phyloP scores from a whole-genome alignment of 148 eudicot genomes.

The Fallopia convolvulus region DNA sequence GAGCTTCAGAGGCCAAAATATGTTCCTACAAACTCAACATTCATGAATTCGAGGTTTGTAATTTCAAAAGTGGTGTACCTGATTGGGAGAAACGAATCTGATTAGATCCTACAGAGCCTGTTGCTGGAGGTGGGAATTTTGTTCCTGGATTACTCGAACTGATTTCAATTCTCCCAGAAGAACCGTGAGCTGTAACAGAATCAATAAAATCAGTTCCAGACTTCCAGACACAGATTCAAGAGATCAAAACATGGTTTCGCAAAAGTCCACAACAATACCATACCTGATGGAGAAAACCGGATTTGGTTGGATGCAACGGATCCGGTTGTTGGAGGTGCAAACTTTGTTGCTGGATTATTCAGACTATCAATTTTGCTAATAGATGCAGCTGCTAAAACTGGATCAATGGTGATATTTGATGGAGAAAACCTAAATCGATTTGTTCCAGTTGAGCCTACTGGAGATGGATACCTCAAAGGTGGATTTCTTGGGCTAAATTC shows the following conservation, averaged over 20 bases:
- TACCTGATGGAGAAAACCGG: slow-evolving; percentile 3
- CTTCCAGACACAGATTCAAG: neutral
- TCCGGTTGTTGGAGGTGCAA: neutral
- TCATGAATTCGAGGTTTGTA: neutral
- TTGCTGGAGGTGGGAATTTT: neutral
- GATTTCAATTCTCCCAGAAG: neutral
- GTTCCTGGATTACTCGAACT: neutral
- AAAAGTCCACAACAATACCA: neutral
- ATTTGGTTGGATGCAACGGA: neutral
- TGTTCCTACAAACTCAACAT: neutral
- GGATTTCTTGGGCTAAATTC: neutral
- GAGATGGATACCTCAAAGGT: neutral
- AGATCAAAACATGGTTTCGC: neutral
- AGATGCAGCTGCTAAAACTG: neutral
- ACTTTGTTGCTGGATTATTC: neutral
- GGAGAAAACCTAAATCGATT: neutral
- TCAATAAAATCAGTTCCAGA: neutral
- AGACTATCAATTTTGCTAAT: neutral
- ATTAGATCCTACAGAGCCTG: neutral
- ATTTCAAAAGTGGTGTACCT: neutral
- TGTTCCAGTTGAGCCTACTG: neutral
- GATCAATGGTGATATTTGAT: neutral
- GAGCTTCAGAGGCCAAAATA: neutral
- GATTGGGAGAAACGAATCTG: slow-evolving; percentile 9
- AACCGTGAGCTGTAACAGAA: neutral